Evolutionary conservation across 2,329 filamentous ascomycete genomes (phyloP), one percentile per base, ranked within the genome.

Genomic region (Lasiodiplodia sp.): DNA sequence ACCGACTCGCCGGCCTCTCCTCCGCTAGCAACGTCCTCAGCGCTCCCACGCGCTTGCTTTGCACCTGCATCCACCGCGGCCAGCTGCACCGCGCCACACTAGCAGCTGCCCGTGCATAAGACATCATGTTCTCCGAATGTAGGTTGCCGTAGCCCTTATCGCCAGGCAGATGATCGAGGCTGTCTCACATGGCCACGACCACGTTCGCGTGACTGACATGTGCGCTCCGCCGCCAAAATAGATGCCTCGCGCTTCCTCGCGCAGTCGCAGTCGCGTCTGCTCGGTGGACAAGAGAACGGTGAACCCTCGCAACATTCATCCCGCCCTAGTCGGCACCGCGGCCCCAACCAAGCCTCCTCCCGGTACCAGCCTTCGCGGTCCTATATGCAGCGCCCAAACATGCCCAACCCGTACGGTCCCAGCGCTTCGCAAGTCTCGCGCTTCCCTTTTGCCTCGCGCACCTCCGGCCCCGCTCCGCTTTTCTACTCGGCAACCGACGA

Each of bases 201-300:
- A 58, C 68, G 73, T 76, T 79, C 80, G 80, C 79, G 80, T 83
- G 81, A 83, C 79, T 81, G 72, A 83, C 79, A 69, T 74, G 70
- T 73, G 40, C 69, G 72, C 72, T 71, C 71, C 40, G 40, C 44
- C 60, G 44, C 71, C 72, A 60, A 58, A 66, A 66, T 77, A 97
- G 96, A 98, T 90, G 96, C 96, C 76, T 98, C 95, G 73, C 91
- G 91, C 74, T 99, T 99, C 80, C 89, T 99, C 75, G 93, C 94
- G 70, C 96, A 98, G 87, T 97, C 94, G 73, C 94, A 97, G 85
- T 97, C 94, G 70, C 91, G 93, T 71, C 85, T 98, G 75, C 93
- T 91, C 73, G 94, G 82, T 88, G 91, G 78, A 81, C 87, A 82
- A 72, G 58, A 68, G 37, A 68, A 56, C 67, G 60, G 49, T 16